These are phyloP conservation scores for Talaromyces sp. DNA, from an alignment of 2,329 filamentous ascomycete genomes.

Conservation along the genomic window DNA sequence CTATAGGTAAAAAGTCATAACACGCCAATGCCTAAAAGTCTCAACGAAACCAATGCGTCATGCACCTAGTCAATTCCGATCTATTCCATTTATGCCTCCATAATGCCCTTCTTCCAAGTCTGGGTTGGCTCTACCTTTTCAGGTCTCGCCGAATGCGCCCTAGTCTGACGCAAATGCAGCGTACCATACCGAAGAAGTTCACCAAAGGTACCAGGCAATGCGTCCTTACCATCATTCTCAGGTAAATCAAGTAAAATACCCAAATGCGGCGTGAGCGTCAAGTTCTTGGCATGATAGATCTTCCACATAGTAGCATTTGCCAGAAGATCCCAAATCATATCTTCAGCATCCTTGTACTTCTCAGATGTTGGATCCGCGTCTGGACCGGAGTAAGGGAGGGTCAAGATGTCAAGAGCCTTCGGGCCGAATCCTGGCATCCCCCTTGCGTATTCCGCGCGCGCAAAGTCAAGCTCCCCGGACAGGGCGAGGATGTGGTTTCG, in stretches of 20 bases:
- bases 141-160: conserved; percentile 5
- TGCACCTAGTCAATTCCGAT: no score
- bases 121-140: conserved; percentile 15
- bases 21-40: no score
- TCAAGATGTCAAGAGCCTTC: background rate
- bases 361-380: conserved; percentile 23
- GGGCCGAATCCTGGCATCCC: background rate
- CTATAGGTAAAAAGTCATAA: no score
- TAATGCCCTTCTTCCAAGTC: conserved; percentile 10
- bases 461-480: no score
- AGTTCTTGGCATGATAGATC: conserved; percentile 22
- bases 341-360: conserved; percentile 24
- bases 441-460: background rate
- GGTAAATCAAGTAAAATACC: conserved; percentile 21
- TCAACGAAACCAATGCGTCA: no score
- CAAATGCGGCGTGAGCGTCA: no score
- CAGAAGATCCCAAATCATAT: conserved; percentile 33
- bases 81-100: conserved; percentile 6
- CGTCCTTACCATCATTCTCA: conserved; percentile 37
- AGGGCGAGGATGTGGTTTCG: conserved; percentile 7
- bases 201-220: conserved; percentile 37
- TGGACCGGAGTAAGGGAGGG: background rate
- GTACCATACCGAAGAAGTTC: conserved; percentile 41
- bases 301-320: conserved; percentile 37
- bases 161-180: conserved; percentile 38